phyloP scores from a whole-genome alignment of 2,329 filamentous ascomycete species.

The Beauveria caledonica region DNA sequence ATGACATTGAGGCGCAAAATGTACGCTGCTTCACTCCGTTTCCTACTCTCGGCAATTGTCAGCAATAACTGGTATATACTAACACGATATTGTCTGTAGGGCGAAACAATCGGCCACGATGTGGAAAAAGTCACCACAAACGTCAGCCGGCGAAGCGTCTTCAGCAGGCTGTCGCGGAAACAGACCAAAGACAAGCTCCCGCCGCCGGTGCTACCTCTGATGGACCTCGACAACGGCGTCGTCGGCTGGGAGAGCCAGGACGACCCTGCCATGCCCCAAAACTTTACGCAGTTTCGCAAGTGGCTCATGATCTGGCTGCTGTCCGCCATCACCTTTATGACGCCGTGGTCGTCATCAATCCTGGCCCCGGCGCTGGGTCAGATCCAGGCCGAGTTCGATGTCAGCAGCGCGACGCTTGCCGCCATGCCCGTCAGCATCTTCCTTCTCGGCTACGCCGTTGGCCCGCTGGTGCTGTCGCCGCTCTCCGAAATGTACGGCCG shows the following conservation, averaged over 20 bases:
- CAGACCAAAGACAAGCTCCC: constrained; percentile 24
- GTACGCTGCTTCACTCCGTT: constrained; percentile 10
- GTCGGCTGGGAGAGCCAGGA: constrained; percentile 53
- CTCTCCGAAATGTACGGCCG: constrained; percentile 59
- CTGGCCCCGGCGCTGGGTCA: constrained; percentile 39
- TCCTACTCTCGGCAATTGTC: too few relatives aligned
- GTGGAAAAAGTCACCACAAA: constrained; percentile 17
- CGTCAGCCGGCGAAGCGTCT: constrained; percentile 17
- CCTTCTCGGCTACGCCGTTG: constrained; percentile 49
- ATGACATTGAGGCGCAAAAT: constrained; percentile 19
- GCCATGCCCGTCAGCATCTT: constrained; percentile 55
- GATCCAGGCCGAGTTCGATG: constrained; percentile 36
- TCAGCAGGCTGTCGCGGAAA: constrained; percentile 18
- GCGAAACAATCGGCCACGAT: constrained; percentile 1
- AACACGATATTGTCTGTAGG: constrained; percentile 3
- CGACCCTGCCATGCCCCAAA: constrained; percentile 50
- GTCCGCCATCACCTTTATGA: constrained; percentile 55
- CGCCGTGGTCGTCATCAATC: constrained; percentile 57
- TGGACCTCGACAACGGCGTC: constrained; percentile 43
- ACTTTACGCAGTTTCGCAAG: constrained; percentile 47
- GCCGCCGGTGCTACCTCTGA: constrained; percentile 33
- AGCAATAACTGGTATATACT: background rate
- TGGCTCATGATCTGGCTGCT: constrained; percentile 50
- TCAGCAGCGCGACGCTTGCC: constrained; percentile 30
- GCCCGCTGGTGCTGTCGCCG: constrained; percentile 49